A percentile compares a stretch with the other conserved stretches of the same genome.
phyloP scores from a whole-genome alignment of 2,329 filamentous ascomycete species.

The Calonectria honghensis region DNA sequence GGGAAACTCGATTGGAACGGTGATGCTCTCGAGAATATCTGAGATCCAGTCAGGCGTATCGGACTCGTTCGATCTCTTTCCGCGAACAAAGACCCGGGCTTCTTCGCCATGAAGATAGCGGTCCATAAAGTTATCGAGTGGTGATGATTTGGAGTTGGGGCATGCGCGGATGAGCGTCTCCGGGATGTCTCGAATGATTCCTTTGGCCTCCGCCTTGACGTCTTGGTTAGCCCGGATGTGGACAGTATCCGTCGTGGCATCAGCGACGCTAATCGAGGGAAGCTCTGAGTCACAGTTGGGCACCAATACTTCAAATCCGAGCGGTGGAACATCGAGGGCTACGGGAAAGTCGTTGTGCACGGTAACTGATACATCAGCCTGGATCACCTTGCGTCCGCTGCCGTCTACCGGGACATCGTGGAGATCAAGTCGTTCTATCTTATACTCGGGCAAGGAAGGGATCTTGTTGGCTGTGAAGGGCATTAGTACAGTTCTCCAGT shows the following conservation, averaged over 20 bases:
- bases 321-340: conserved; percentile 83
- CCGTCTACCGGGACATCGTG: conserved; percentile 77
- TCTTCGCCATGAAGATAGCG: conserved; percentile 88
- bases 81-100: conserved; percentile 88
- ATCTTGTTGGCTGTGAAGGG: conserved; percentile 77
- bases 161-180: conserved; percentile 83
- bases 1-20: conserved; percentile 88
- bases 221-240: conserved; percentile 80
- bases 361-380: conserved; percentile 84
- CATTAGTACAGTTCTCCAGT: conserved; percentile 56
- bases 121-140: conserved; percentile 87
- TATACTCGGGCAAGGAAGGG: conserved; percentile 86
- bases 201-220: conserved; percentile 81
- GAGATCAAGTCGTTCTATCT: conserved; percentile 87
- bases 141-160: conserved; percentile 85
- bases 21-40: conserved; percentile 87
- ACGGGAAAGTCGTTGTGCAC: conserved; percentile 87
- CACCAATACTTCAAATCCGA: conserved; percentile 90
- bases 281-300: conserved; percentile 85
- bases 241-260: conserved; percentile 81
- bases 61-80: conserved; percentile 79
- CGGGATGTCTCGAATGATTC: conserved; percentile 83
- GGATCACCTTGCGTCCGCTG: conserved; percentile 78
- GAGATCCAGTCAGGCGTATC: conserved; percentile 88
- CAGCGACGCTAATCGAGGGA: conserved; percentile 85